Base-by-base conservation (phyloP, 371 early-diverging fungal genomes). In the Apophysomyces variabilis region DNA sequence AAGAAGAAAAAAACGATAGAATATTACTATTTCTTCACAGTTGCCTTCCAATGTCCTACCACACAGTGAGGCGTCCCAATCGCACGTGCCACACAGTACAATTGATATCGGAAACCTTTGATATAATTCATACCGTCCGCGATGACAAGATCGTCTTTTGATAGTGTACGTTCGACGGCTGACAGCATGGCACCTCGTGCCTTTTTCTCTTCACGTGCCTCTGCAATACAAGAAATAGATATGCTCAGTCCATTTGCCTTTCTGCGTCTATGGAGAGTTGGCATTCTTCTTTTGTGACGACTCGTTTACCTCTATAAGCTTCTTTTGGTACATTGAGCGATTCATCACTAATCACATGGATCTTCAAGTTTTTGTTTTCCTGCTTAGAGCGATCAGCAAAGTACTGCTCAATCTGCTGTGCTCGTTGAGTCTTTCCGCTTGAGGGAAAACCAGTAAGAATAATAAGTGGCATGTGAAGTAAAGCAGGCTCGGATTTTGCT, bases 61-160 rank as follows among this genome's bases (percentile, higher is more conserved):
- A 94, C 90, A 67, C 97, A 96, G 50, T 93, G 93, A 7, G 96
- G 93, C 1, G 97, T 96, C 46, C 92, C 87, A 35, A 94, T 85
- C 21, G 92, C 93, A 45, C 95, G 86, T 0, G 96, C 92, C 14
- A 96, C 80, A 75, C 97, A 96, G 76, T 94, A 96, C 12, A 98
- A 85, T 75, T 98, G 98, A 78, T 98, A 99, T 64, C 99, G 85
- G 70, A 93, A 95, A 3, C 99, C 97, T 80, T 99, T 99, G 76
- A 99, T 97, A 78, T 98, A 96, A 74, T 99, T 99, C 76, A 96
- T 78, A 37, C 89, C 85, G 73, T 99, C 99, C 5, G 89, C 93
- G 60, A 99, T 95, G 13, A 97, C 92, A 60, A 99, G 84, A 58
- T 85, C 85, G 16, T 96, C 92, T 61, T 88, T 88, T 37, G 90